These are phyloP conservation scores for Talaromyces amestolkiae DNA, from an alignment of 2,329 filamentous ascomycete genomes.

Conservation along the genomic window DNA sequence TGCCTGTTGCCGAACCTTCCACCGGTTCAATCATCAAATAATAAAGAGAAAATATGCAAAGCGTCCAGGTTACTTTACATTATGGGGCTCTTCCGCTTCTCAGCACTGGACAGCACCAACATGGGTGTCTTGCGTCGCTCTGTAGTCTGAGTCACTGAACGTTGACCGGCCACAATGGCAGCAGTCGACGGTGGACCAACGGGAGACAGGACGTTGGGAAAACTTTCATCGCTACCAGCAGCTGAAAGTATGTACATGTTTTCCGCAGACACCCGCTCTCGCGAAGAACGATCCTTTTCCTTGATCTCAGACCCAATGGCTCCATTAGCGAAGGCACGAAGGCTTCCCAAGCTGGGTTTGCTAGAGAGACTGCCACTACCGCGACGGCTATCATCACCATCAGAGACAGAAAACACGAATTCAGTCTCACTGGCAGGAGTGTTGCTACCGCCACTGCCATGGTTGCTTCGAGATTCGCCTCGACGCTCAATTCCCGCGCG, in stretches of 20 bases:
- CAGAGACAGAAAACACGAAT: slow-evolving; percentile 62
- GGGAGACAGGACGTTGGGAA: slow-evolving; percentile 40
- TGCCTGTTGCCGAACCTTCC: slow-evolving; percentile 11
- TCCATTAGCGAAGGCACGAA: slow-evolving; percentile 73
- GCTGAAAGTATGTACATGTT: slow-evolving; percentile 50
- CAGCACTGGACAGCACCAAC: slow-evolving; percentile 81
- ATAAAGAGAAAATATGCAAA: neutral
- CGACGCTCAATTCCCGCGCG: slow-evolving; percentile 85
- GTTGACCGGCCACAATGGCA: slow-evolving; percentile 51
- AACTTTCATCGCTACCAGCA: slow-evolving; percentile 62
- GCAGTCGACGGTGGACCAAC: slow-evolving; percentile 37
- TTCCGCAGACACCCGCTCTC: slow-evolving; percentile 55
- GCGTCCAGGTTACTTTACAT: slow-evolving; percentile 30
- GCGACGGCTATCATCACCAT: slow-evolving; percentile 71
- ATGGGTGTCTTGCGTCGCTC: slow-evolving; percentile 78
- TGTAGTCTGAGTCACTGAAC: slow-evolving; percentile 52
- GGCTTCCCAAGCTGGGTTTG: slow-evolving; percentile 69
- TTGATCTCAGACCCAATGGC: slow-evolving; percentile 87
- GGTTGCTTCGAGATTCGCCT: slow-evolving; percentile 64
- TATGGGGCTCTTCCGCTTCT: slow-evolving; percentile 79
- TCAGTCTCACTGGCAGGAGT: slow-evolving; percentile 85
- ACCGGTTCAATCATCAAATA: slow-evolving; percentile 9
- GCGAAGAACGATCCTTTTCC: slow-evolving; percentile 58
- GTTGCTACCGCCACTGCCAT: slow-evolving; percentile 67
- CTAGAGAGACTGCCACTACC: slow-evolving; percentile 80